Evolutionary conservation across 2,329 filamentous ascomycete species (phyloP), one percentile per base, ranked within the genome.

Genomic region (Xylariaceae sp.): DNA sequence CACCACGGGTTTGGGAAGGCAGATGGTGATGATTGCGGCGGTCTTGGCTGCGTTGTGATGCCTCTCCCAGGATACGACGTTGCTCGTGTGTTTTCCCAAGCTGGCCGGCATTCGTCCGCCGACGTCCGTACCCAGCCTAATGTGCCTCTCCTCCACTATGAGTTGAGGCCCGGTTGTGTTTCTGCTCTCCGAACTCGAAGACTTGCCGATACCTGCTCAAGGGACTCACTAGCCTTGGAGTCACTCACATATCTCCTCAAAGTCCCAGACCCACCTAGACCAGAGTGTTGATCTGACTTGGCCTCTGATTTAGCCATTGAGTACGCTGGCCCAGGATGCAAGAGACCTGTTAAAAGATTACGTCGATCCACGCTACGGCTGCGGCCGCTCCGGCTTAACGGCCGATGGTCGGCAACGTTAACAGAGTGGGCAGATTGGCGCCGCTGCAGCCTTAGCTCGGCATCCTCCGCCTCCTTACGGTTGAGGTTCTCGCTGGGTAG

Each of bases 401-500:
- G 58, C 16, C 63, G 62, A 24, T 47, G 53, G 10, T 60, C 49
- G 4, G 50, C 47, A 2, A 57, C 61, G 1, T 61, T 64, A 4
- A 63, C 50, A 1, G 73, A 73, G 32, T 69, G 52, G n/a, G 59
- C 66, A 0, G 73, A 75, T n/a, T 62, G 59, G n/a, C 70, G 68
- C n/a, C 72, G 65, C 10, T 70, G 67, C 33, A 74, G 58, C 18
- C 67, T 65, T 8, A 65, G 30, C 32, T 78, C 76, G 11, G 73
- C 73, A 23, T 79, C 78, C 15, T 78, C 77, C 2, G 75, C 76
- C 64, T 84, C 81, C 53, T 76, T 79, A 49, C 76, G 73, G 62
- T 82, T 78, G 18, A 82, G 77, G 20, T 79, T 71, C 62, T 85
- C 81, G 65, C 79, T 83, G 4, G 82, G 82, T 13, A 85, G 70